Evolutionary conservation across 805 yeast species (phyloP), one percentile per base, ranked within the genome.

Genomic region (Ogataea siamensis): DNA sequence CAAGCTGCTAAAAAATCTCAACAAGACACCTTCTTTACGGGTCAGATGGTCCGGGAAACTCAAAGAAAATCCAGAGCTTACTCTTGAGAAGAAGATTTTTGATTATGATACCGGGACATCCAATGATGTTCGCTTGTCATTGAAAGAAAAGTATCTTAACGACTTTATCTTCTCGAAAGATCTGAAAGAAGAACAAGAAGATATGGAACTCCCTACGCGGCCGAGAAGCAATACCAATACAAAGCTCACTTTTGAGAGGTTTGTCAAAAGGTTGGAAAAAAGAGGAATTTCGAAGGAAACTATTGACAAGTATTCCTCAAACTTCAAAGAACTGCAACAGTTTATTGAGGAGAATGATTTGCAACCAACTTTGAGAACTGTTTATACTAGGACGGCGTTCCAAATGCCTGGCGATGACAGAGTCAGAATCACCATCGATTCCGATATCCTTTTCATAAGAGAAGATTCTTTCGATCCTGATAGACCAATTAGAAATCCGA

Each of bases 331-430:
- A 36, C 64, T 87, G 36, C 80, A 82, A 54, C 59, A 65, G 10
- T 84, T 80, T 54, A 82, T 91, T 45, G 57, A 63, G 27, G 78
- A 78, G 37, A 71, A 80, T 50, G 73, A 78, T 43, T 70, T 91
- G 47, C 85, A 87, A 63, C 99, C 99, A 10, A 77, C 86, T 25
- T 65, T 93, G 58, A 80, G 98, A 66, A 76, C 96, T 8, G 76
- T 82, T 24, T 87, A 86, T 66, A 85, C 87, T 28, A 76, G 98
- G 62, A 86, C 96, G 5, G 98, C 98, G 2, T 91, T 93, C 70
- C 97, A 91, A 70, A 91, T 91, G 53, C 99, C 99, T 3, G 97
- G 97, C 42, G 98, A 93, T 60, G 94, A 89, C 60, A 77, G 91
- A 55, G 83, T 89, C 25, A 80, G 98, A 59, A 80, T 93, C 44